Evolutionary conservation across 2,329 filamentous ascomycete genomes (phyloP), one percentile per base, ranked within the genome.

Genomic region (Nemania sp.): DNA sequence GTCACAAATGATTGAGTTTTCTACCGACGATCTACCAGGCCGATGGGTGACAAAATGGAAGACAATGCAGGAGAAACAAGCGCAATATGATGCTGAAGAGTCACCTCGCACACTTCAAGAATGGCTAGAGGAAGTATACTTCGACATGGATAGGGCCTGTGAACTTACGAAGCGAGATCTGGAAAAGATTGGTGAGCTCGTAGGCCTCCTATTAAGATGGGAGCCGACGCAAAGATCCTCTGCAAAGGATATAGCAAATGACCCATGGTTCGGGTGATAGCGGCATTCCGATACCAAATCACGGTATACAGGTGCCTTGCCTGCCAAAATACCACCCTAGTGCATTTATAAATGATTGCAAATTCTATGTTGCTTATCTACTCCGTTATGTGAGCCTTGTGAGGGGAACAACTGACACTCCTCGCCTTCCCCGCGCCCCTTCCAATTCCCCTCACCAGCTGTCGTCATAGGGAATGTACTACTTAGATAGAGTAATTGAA

Each of bases 1-100:
- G 1, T 18, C 22, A 10, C 26, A 68, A 41, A 64, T 68, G 54
- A 59, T 64, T n/a, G 61, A 60, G 26, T 47, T 52, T 27, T 35
- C 26, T 29, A n/a, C 15, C 38, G 47, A 29, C 22, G 41, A 68
- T 11, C 51, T 68, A 3, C 56, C 66, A 2, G 38, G 26, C 8
- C 45, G 66, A 41, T 68, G 66, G 66, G 35, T 32, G 29, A 55
- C 15, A n/a, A 68, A 64, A 54, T 61, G 35, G 61, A 24, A 52
- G 26, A 1, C 10, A 18, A 52, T 52, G 24, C 3, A 20, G 18
- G 24, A 43, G 18, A 53, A 43, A 24, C 8, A 35, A 11, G 32
- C 2, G 20, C 15, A 15, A 11, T 7, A 20, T 45, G 32, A 27
- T 38, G 29, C 47, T 18, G 27, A 24, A 20, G 24, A 29, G 6